Conservation (phyloP, 495 filamentous ascomycete species). For the Xylaria venustula region DNA sequence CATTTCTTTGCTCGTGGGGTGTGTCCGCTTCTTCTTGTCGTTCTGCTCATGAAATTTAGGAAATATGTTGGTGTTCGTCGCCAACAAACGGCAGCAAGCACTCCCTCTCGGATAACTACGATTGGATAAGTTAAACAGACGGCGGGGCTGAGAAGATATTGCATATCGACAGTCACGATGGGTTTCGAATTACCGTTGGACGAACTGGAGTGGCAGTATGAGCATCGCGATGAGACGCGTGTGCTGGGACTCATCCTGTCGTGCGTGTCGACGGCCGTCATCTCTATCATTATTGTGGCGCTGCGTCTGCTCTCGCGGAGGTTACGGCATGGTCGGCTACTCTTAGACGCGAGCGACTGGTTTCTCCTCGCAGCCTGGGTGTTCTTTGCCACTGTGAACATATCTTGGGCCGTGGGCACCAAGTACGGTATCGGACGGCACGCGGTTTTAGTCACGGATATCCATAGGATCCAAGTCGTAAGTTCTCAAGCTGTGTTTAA, state of each 20-base stretch:
- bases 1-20: too few relatives aligned
- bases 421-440: conserved; percentile 15
- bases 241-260: conserved; percentile 5
- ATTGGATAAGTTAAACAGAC: background rate
- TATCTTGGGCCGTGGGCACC: conserved; percentile 7
- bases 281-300: conserved; percentile 3
- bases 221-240: conserved; percentile 13
- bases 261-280: background rate
- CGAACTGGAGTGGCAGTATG: conserved; percentile 8
- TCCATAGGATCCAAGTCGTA: conserved; percentile 12
- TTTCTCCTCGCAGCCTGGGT: conserved; percentile 16
- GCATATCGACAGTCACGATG: background rate
- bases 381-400: background rate
- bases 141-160: background rate
- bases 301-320: conserved; percentile 12
- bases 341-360: conserved; percentile 13
- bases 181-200: background rate
- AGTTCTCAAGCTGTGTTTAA: background rate
- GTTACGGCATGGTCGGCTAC: conserved; percentile 1
- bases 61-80: background rate
- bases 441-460: conserved; percentile 3
- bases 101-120: background rate
- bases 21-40: too few relatives aligned
- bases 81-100: background rate
- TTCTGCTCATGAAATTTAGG: too few relatives aligned